These are phyloP conservation scores for Metahyphopichia silvanorum DNA, from an alignment of 805 yeast genomes.

Conservation along the genomic window DNA sequence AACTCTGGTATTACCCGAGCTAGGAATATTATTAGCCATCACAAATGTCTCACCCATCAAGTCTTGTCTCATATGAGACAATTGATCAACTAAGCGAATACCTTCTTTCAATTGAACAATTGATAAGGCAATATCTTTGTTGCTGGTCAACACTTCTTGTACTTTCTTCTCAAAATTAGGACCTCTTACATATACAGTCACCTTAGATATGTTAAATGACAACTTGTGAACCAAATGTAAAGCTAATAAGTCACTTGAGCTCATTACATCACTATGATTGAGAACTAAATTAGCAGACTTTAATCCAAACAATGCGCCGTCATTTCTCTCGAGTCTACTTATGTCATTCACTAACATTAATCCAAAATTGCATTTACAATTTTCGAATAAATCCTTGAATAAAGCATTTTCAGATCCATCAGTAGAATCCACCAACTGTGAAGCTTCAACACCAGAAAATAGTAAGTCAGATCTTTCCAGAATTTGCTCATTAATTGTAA, in stretches of 20 bases:
- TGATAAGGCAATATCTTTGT: slow-evolving; percentile 9
- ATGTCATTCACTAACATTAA: slow-evolving; percentile 22
- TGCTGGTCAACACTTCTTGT: slow-evolving; percentile 7
- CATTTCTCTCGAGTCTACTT: not conserved
- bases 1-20: slow-evolving; percentile 6
- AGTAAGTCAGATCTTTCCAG: slow-evolving; percentile 22
- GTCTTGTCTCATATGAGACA: slow-evolving; percentile 7
- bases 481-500: slow-evolving; percentile 30
- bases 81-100: slow-evolving; percentile 9
- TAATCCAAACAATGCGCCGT: slow-evolving; percentile 2
- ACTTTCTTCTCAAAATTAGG: slow-evolving; percentile 12
- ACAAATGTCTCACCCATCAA: slow-evolving; percentile 20
- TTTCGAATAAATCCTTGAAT: slow-evolving; percentile 23
- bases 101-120: slow-evolving; percentile 13
- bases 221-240: slow-evolving; percentile 24
- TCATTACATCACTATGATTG: slow-evolving; percentile 29
- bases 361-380: slow-evolving; percentile 29
- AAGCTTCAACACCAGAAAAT: slow-evolving; percentile 18
- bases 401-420: slow-evolving; percentile 13
- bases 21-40: slow-evolving; percentile 17
- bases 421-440: slow-evolving; percentile 5
- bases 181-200: slow-evolving; percentile 19
- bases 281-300: slow-evolving; percentile 23
- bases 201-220: slow-evolving; percentile 7
- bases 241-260: slow-evolving; percentile 31